Evolutionary conservation across 306 rosid genomes (phyloP), one percentile per base, ranked within the genome.

Genomic region (Medicago truncatula): DNA sequence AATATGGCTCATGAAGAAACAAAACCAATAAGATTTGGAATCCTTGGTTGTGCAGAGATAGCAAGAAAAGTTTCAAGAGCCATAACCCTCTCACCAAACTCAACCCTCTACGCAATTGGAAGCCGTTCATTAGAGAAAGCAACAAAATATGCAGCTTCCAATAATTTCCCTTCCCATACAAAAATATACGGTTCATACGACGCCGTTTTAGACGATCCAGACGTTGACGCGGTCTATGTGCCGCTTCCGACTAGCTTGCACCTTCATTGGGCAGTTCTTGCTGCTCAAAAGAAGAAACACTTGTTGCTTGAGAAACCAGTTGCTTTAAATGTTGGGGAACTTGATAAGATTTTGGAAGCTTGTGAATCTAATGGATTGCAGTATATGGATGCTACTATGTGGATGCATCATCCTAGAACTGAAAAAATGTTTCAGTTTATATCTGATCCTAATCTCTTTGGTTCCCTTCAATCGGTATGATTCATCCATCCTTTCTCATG

Each of bases 391-490:
- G 89, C 86, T 16, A 88, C 97, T 74, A 88, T 90, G 96, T 88
- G 92, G 93, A 81, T 92, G 89, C 97, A 92, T 71, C 84, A 90
- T 36, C 96, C 97, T 9, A 83, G 97, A 44, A 92, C 96, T n/a
- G 50, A 85, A 16, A 79, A 78, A 73, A 92, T 90, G 93, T 77
- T 31, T 8, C 86, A 90, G 7, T 84, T 88, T 40, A 77, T 92
- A 49, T 73, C 86, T 0, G 93, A 90, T 63, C 16, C 78, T 0
- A 38, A 72, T 9, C 85, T 67, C 4, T 92, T 92, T 66, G 97
- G 97, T 5, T 77, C 75, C 18, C 92, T 88, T 52, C 88, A 79
- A 67, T 75, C 85, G 88, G 97, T 90, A 77, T 57, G 21, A 57
- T 57, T 4, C 4, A 20, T 21, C 62, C 8, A 16, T 43, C 49